phyloP scores from a whole-genome alignment of 495 filamentous ascomycete genomes.

The Neurospora intermedia region DNA sequence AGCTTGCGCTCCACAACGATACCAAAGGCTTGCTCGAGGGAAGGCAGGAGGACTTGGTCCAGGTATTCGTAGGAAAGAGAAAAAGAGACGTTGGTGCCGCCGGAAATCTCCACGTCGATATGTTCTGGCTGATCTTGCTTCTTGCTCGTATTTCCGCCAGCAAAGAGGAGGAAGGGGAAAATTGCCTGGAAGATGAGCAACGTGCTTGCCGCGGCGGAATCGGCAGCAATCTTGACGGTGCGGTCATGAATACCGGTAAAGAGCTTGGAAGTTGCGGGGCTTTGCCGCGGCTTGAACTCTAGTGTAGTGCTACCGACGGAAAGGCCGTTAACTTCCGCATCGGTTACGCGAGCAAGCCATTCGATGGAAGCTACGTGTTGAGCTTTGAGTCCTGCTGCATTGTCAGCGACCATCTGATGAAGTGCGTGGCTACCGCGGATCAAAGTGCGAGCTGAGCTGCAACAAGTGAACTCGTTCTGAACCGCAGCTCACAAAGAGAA shows the following conservation, averaged over 20 bases:
- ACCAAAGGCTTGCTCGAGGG: conserved; percentile 53
- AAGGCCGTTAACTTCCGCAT: conserved; percentile 45
- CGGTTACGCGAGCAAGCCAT: conserved; percentile 53
- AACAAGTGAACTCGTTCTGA: background rate
- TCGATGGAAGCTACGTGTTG: conserved; percentile 63
- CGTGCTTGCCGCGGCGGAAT: conserved; percentile 39
- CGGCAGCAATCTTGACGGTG: conserved; percentile 33
- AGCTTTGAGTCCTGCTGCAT: conserved; percentile 51
- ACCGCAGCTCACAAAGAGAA: background rate
- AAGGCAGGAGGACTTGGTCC: conserved; percentile 61
- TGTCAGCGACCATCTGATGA: background rate
- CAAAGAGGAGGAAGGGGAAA: conserved; percentile 64
- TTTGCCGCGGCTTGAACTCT: conserved; percentile 36
- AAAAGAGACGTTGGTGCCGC: conserved; percentile 67
- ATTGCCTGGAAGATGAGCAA: conserved; percentile 74
- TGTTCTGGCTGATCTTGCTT: conserved; percentile 13
- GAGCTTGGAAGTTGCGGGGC: conserved; percentile 24
- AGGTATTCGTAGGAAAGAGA: conserved; percentile 71
- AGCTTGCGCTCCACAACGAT: conserved; percentile 45
- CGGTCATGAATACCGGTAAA: conserved; percentile 9
- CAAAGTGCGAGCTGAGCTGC: background rate
- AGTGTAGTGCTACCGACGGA: conserved; percentile 43
- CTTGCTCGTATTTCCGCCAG: conserved; percentile 25
- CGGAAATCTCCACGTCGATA: conserved; percentile 51
- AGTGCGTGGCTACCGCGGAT: background rate